Percentiles rank a stretch among this genome's conserved stretches.
phyloP scores from a whole-genome alignment of 805 yeast species.

The Blastobotrys muscicola region DNA sequence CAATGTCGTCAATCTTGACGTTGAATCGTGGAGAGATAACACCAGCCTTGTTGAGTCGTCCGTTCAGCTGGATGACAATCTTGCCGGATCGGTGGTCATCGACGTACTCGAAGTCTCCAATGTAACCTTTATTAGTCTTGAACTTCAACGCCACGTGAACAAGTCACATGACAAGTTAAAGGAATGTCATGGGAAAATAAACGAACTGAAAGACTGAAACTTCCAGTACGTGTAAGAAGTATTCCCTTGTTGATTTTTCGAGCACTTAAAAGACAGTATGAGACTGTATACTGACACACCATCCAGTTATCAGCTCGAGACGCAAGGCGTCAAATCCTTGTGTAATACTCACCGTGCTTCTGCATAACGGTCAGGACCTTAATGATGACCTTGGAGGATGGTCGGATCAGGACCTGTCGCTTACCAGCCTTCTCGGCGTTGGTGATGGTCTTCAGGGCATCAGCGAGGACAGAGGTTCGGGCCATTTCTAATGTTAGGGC shows the following conservation, averaged over 20 bases:
- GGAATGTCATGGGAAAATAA: conserved; percentile 30
- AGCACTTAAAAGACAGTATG: conserved; percentile 96
- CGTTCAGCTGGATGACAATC: conserved; percentile 93
- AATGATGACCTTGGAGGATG: conserved; percentile 96
- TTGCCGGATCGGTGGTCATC: conserved; percentile 99
- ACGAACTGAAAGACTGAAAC: conserved; percentile 19
- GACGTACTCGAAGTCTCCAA: conserved; percentile 96
- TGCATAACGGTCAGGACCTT: conserved; percentile 95
- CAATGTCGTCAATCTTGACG: conserved; percentile 90
- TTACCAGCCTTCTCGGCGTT: conserved; percentile 99
- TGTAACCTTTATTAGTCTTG: conserved; percentile 46
- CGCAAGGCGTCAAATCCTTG: background rate
- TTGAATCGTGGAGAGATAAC: conserved; percentile 98
- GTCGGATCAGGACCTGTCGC: conserved; percentile 97
- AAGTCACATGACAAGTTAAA: background rate
- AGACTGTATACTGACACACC: conserved; percentile 82
- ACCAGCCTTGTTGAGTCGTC: conserved; percentile 98
- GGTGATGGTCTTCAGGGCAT: conserved; percentile 96
- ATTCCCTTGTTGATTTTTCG: conserved; percentile 56
- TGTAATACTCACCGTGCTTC: conserved; percentile 68
- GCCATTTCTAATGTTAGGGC: conserved; percentile 47
- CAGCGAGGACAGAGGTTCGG: conserved; percentile 97
- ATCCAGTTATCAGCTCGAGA: conserved; percentile 97
- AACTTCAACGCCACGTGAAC: conserved; percentile 1
- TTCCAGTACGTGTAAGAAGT: conserved; percentile 30